Evolutionary conservation across 208 protist genomes (phyloP).

Genomic region (Trypanosoma conorhini): DNA sequence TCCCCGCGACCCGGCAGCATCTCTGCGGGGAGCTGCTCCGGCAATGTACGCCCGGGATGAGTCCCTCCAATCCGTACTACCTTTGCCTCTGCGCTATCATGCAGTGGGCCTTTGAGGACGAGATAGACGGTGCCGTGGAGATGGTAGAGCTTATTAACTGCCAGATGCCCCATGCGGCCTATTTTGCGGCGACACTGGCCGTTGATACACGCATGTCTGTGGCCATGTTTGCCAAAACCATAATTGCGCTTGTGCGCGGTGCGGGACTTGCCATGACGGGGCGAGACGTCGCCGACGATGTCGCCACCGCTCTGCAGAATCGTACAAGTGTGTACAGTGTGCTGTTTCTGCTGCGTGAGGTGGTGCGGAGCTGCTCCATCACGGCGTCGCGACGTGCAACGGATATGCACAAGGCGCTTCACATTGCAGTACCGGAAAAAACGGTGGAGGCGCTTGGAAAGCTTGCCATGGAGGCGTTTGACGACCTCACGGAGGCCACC

Average conservation of each 20-base stretch:
- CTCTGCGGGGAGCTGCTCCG: conserved; percentile 71
- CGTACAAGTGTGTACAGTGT: conserved; percentile 89
- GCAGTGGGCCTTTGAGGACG: conserved; percentile 77
- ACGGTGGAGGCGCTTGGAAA: conserved; percentile 88
- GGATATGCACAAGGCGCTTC: conserved; percentile 85
- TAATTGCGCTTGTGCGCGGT: conserved; percentile 81
- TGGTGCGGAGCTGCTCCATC: conserved; percentile 83
- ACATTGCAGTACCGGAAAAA: conserved; percentile 72
- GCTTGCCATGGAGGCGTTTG: conserved; percentile 75
- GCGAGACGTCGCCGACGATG: conserved; percentile 65
- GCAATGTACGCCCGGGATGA: conserved; percentile 77
- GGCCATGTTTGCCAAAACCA: conserved; percentile 86
- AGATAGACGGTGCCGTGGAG: conserved; percentile 78
- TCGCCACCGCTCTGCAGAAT: conserved; percentile 62
- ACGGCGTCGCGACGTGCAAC: conserved; percentile 69
- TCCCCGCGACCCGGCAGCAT: conserved; percentile 71
- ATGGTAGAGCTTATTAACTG: conserved; percentile 79
- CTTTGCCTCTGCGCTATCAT: conserved; percentile 87
- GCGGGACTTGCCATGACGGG: conserved; percentile 88
- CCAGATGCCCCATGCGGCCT: conserved; percentile 90
- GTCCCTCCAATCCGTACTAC: conserved; percentile 78
- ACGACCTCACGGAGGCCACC: conserved; percentile 37
- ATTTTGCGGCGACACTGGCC: conserved; percentile 82
- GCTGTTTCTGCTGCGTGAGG: conserved; percentile 82
- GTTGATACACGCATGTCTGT: conserved; percentile 88